phyloP scores from a whole-genome alignment of 2,329 filamentous ascomycete genomes.

The Cladorrhinum sp. region DNA sequence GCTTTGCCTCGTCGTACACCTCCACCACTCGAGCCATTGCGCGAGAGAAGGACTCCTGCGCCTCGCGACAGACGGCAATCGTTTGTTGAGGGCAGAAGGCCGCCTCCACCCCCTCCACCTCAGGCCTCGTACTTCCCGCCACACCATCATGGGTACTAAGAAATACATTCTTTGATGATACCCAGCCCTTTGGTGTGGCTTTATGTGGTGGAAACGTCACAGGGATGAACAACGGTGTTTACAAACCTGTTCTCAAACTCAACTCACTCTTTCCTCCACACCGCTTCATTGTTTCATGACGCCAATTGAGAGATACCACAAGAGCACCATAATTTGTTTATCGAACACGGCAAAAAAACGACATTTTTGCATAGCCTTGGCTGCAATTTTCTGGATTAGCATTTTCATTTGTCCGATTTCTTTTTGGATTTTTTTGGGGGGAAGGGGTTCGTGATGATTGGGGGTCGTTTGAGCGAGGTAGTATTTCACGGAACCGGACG shows the following conservation, averaged over 20 bases:
- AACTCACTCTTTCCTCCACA: neutral
- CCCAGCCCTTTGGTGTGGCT: no score
- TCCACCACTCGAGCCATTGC: slow-evolving; percentile 33
- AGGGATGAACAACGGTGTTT: no score
- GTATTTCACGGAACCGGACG: neutral
- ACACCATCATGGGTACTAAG: slow-evolving; percentile 5
- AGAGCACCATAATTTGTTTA: slow-evolving; percentile 10
- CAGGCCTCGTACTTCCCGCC: slow-evolving; percentile 22
- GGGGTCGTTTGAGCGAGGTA: neutral
- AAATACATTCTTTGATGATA: neutral
- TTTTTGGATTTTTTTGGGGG: neutral
- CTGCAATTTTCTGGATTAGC: neutral
- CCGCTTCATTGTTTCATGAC: slow-evolving; percentile 8
- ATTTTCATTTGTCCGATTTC: neutral
- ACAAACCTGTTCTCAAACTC: neutral
- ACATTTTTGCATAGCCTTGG: neutral
- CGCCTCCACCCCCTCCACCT: slow-evolving; percentile 25
- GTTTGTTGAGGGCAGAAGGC: slow-evolving; percentile 13
- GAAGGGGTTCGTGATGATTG: neutral
- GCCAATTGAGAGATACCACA: slow-evolving; percentile 16
- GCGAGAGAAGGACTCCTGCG: slow-evolving; percentile 40
- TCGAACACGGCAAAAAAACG: neutral
- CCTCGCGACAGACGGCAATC: slow-evolving; percentile 28
- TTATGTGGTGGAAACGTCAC: no score
- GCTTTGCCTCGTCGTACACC: slow-evolving; percentile 37